Evolutionary conservation across 768 basidiomycete species (phyloP).

Genomic region (Hygrophorus russula): DNA sequence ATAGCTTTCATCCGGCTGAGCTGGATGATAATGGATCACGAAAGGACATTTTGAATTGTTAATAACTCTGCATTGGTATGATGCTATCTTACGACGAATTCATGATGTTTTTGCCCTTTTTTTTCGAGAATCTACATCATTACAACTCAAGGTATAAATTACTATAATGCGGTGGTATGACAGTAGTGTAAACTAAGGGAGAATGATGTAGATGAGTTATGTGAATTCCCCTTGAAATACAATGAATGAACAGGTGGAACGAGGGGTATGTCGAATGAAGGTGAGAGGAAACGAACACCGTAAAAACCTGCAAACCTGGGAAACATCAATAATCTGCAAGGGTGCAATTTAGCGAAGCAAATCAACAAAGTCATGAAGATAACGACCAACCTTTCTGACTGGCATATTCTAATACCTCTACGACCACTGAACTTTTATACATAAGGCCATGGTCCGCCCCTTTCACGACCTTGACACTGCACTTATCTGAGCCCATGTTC

Average conservation of each 20-base stretch:
- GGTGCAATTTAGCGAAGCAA: too few relatives aligned
- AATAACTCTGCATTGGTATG: too few relatives aligned
- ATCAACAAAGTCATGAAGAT: too few relatives aligned
- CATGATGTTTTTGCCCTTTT: too few relatives aligned
- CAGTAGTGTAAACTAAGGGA: slow-evolving; percentile 11
- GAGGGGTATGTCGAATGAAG: too few relatives aligned
- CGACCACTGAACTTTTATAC: slow-evolving; percentile 81
- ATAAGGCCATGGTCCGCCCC: slow-evolving; percentile 91
- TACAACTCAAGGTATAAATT: slow-evolving; percentile 2
- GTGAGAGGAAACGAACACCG: too few relatives aligned
- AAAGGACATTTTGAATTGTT: too few relatives aligned
- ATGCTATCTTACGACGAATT: too few relatives aligned
- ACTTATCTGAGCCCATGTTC: slow-evolving; percentile 64
- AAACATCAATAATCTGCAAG: too few relatives aligned
- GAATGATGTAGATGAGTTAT: slow-evolving; percentile 7
- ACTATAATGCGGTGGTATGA: slow-evolving; percentile 7
- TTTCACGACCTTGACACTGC: slow-evolving; percentile 70
- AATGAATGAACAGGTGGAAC: slow-evolving; percentile 9
- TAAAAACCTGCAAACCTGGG: too few relatives aligned
- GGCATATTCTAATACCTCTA: slow-evolving; percentile 72
- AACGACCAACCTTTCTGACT: slow-evolving; percentile 20
- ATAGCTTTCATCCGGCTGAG: too few relatives aligned
- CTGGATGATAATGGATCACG: too few relatives aligned
- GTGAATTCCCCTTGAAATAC: slow-evolving; percentile 11
- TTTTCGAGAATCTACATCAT: background rate